phyloP scores from a whole-genome alignment of 331 rosid species.

The Phaseolus coccineus region DNA sequence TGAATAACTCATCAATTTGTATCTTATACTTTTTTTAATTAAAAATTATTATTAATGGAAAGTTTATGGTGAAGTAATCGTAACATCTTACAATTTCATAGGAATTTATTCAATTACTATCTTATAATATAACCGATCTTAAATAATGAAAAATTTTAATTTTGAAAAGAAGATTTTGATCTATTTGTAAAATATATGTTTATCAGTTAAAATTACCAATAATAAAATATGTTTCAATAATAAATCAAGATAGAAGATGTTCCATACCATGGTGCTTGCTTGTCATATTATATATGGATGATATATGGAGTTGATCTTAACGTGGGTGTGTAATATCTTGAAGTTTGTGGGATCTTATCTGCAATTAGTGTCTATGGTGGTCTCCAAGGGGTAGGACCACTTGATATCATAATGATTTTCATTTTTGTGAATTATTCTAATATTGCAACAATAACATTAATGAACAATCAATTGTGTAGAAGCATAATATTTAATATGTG shows the following conservation, averaged over 20 bases:
- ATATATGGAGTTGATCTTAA: background rate
- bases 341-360: background rate
- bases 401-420: background rate
- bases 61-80: no score
- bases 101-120: no score
- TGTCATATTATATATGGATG: background rate
- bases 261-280: background rate
- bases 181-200: no score
- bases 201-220: no score
- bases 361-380: background rate
- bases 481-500: background rate
- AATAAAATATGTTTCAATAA: no score
- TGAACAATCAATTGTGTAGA: background rate
- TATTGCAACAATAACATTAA: background rate
- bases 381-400: background rate
- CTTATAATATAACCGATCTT: no score
- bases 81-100: no score
- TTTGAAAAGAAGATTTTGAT: no score
- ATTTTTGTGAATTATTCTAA: background rate
- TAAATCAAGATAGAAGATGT: background rate
- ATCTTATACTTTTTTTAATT: no score
- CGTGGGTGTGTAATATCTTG: background rate
- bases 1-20: no score
- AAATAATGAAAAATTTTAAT: no score
- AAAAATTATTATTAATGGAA: no score